Evolutionary conservation across 257 asterid genomes (phyloP).

Genomic region (Schizonepeta tenuifolia): DNA sequence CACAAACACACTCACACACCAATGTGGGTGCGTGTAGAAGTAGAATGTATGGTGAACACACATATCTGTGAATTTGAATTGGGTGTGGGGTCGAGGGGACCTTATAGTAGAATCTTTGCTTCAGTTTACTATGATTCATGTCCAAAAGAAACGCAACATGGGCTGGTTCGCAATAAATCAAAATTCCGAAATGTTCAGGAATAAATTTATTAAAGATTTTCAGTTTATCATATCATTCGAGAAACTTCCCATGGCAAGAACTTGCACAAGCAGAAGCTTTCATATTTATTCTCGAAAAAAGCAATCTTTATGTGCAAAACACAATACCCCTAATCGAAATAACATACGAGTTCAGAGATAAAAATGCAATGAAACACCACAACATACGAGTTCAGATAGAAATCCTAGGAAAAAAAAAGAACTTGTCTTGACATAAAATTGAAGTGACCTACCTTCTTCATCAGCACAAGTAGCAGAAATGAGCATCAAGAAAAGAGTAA

Average conservation of each 20-base stretch:
- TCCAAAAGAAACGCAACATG: conserved; percentile 41
- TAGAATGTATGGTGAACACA: background rate
- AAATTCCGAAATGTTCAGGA: conserved; percentile 22
- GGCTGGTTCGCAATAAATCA: conserved; percentile 52
- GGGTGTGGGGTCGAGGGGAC: conserved; percentile 2
- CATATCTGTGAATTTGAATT: background rate
- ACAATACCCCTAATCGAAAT: background rate
- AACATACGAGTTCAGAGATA: conserved; percentile 1
- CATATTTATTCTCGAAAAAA: conserved; percentile 27
- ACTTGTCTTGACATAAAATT: background rate
- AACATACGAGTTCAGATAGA: background rate
- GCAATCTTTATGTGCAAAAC: conserved; percentile 10
- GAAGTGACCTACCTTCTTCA: conserved; percentile 61
- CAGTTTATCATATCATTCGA: conserved; percentile 25
- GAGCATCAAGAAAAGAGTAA: conserved; percentile 42
- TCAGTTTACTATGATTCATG: conserved; percentile 22
- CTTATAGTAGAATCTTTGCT: conserved; percentile 28
- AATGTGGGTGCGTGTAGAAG: conserved; percentile 21
- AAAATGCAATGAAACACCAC: background rate
- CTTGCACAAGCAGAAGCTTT: conserved; percentile 14
- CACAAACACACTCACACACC: conserved; percentile 12
- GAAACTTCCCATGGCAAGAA: conserved; percentile 34
- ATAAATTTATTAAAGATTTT: conserved; percentile 29
- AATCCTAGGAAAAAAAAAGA: background rate
- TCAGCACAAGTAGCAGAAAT: conserved; percentile 55